Base-by-base conservation (phyloP, 768 basidiomycete species). In the Jaapia argillacea region DNA sequence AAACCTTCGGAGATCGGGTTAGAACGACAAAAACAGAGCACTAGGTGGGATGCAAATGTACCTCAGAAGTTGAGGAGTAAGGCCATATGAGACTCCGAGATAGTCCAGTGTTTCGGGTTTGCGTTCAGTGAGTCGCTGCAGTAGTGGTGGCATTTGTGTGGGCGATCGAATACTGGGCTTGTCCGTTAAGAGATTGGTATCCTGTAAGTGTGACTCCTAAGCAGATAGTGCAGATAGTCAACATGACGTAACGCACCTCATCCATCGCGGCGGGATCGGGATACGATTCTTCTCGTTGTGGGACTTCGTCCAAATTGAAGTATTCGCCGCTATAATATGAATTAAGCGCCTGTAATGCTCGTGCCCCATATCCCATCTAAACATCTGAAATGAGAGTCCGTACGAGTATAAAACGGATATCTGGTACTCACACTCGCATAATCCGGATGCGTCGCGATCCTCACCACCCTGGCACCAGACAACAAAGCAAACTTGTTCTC, bases 341-440 rank as follows among this genome's bases (percentile, higher is more conserved):
- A 54, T 91, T 89, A 40, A 99, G 69, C 0, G 81, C 79, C 49
- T 93, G 74, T 40, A 99, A 63, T 2, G 96, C 89, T 31, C 91
- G 75, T 16, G 85, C 79, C 4, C 96, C 96, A 56, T 98, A 98
- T 7, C 96, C 94, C 93, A 97, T 98, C 89, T 94, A 53, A 20
- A 41, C 22, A 44, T 33, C 13, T 10, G 31, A 7, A 18, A 52
- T 42, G 7, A n/a, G 37, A 33, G n/a, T n/a, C n/a, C n/a, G n/a
- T n/a, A n/a, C 37, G 26, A 12, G 20, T 3, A 23, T 1, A 48
- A 25, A 2, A 42, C 24, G 16, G 24, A 41, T 13, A 13, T 25
- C 23, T n/a, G n/a, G 10, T 4, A 69, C 83, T 57, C 51, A 92
- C 91, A 53, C 79, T 85, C 28, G 86, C 79, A 57, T 94, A 94